Evolutionary conservation across 2,329 filamentous ascomycete genomes (phyloP).

Genomic region (Penicillium rolfsii): DNA sequence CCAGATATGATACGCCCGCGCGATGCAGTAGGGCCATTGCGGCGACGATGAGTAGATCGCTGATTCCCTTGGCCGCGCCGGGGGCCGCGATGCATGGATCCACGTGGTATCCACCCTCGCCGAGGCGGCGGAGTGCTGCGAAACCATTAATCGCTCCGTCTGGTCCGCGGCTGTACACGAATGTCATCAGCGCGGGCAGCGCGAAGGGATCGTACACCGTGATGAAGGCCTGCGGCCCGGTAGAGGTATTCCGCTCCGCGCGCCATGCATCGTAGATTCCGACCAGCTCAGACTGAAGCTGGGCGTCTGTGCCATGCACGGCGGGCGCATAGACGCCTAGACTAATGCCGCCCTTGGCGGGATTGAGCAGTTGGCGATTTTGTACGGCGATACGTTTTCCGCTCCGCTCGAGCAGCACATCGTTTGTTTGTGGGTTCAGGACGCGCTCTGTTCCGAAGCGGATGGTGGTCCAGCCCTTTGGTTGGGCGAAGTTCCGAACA

Average conservation of each 20-base stretch:
- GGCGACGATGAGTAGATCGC: constrained; percentile 43
- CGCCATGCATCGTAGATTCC: constrained; percentile 47
- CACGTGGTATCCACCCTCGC: constrained; percentile 47
- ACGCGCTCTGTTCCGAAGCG: constrained; percentile 46
- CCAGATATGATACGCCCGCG: constrained; percentile 40
- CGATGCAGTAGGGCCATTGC: constrained; percentile 45
- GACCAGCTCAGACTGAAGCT: constrained; percentile 38
- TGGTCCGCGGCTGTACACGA: constrained; percentile 42
- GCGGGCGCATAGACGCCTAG: constrained; percentile 43
- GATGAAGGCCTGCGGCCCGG: constrained; percentile 44
- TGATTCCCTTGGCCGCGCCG: constrained; percentile 42
- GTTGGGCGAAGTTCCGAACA: constrained; percentile 32
- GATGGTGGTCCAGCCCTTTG: constrained; percentile 40
- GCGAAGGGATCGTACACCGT: constrained; percentile 48
- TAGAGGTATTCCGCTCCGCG: constrained; percentile 36
- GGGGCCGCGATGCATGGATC: constrained; percentile 46
- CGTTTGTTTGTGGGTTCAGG: constrained; percentile 46
- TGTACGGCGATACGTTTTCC: constrained; percentile 45
- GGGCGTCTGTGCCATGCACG: constrained; percentile 32
- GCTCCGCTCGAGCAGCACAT: constrained; percentile 40
- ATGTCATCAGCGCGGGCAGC: constrained; percentile 45
- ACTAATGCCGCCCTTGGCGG: constrained; percentile 38
- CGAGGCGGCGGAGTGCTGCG: constrained; percentile 44
- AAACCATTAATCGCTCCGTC: constrained; percentile 42
- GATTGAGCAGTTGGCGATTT: constrained; percentile 43